Percentiles rank a stretch among this genome's conserved stretches.
phyloP scores from a whole-genome alignment of 805 yeast genomes.

The Lipomyces mesembrius region DNA sequence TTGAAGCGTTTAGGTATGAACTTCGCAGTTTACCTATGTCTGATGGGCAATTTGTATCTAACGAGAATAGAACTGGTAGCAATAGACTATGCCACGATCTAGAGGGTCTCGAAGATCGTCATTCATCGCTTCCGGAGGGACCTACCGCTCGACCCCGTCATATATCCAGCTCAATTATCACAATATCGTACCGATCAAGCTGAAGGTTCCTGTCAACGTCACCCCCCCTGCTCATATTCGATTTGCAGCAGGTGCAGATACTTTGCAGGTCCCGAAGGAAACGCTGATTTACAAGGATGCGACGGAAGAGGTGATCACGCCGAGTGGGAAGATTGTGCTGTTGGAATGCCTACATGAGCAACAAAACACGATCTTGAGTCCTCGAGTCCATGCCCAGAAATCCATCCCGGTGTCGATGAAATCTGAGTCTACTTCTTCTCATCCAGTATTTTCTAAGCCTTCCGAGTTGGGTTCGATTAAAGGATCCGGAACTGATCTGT shows the following conservation, averaged over 20 bases:
- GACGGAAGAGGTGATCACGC: neutral
- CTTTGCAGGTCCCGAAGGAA: neutral
- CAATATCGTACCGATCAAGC: neutral
- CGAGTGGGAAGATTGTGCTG: neutral
- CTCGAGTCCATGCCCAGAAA: neutral
- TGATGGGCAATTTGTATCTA: neutral
- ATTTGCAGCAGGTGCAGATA: neutral
- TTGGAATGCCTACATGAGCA: neutral
- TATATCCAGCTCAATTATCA: neutral
- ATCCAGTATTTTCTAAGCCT: neutral
- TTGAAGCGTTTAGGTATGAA: neutral
- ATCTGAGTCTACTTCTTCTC: neutral
- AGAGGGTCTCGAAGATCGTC: neutral
- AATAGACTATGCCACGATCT: neutral
- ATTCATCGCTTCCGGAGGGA: neutral
- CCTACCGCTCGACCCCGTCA: neutral
- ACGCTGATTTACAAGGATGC: neutral
- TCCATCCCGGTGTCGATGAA: neutral
- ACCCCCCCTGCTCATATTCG: slow-evolving; percentile 2
- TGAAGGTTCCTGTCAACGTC: neutral
- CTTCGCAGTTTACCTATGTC: neutral
- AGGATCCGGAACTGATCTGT: neutral
- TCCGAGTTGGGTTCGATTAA: neutral
- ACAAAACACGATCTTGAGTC: neutral
- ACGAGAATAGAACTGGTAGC: neutral